Conservation (phyloP, 2,329 filamentous ascomycete genomes). For the Harringtonia lauricola region DNA sequence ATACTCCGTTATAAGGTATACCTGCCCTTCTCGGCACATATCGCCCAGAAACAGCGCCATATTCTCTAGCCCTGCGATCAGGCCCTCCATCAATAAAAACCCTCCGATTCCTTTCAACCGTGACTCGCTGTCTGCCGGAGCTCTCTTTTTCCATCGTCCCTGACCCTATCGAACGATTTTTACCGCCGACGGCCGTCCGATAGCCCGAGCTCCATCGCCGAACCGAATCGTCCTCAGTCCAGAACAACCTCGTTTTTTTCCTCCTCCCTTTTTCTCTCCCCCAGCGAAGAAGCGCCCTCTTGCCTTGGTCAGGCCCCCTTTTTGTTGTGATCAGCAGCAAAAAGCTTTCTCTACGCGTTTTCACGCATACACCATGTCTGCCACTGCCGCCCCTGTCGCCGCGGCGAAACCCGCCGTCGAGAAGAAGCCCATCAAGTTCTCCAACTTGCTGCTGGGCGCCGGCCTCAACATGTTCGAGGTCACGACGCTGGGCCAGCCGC, state of each 20-base stretch:
- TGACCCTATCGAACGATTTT: background rate
- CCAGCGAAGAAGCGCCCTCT: slow-evolving; percentile 73
- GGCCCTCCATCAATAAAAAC: too few relatives aligned
- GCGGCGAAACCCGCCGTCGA: slow-evolving; percentile 47
- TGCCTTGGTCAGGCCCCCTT: slow-evolving; percentile 95
- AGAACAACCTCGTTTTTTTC: background rate
- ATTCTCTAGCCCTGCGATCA: too few relatives aligned
- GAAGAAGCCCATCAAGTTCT: slow-evolving; percentile 99
- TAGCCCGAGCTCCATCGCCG: slow-evolving; percentile 7
- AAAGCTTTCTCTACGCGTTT: background rate
- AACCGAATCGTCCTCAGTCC: background rate
- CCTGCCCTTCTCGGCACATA: too few relatives aligned
- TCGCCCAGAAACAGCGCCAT: too few relatives aligned
- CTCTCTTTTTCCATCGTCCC: too few relatives aligned
- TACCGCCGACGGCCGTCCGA: slow-evolving; percentile 7
- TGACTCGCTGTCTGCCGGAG: too few relatives aligned
- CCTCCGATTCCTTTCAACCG: too few relatives aligned
- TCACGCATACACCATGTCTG: slow-evolving; percentile 44
- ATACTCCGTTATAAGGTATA: too few relatives aligned
- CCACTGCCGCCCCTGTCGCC: slow-evolving; percentile 38
- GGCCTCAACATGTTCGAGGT: slow-evolving; percentile 94
- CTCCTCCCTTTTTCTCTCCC: slow-evolving; percentile 10
- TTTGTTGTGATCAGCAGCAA: background rate
- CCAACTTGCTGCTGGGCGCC: slow-evolving; percentile 89
- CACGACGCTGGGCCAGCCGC: slow-evolving; percentile 58